These are phyloP conservation scores for Elsinoe perseae DNA, from an alignment of 2,329 filamentous ascomycete species.

Conservation along the genomic window DNA sequence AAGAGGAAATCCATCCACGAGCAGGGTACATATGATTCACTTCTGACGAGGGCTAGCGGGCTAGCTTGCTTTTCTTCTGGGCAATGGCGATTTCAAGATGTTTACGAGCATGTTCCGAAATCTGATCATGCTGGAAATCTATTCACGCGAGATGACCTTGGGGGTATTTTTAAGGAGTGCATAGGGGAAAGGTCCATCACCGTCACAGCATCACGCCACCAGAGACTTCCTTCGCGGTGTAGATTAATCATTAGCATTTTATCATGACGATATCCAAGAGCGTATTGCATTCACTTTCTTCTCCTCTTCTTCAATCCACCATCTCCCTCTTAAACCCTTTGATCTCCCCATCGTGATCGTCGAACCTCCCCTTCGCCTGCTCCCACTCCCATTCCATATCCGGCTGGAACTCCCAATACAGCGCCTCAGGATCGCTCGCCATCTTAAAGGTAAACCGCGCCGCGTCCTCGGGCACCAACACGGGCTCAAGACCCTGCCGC, in stretches of 20 bases:
- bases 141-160: slow-evolving; percentile 5
- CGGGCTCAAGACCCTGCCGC: slow-evolving; percentile 45
- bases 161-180: background rate
- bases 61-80: slow-evolving; percentile 3
- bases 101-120: background rate
- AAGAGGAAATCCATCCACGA: slow-evolving; percentile 14
- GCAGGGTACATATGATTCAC: slow-evolving; percentile 9
- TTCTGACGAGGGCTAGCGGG: slow-evolving; percentile 10
- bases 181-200: slow-evolving; percentile 1
- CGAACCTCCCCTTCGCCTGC: slow-evolving; percentile 20
- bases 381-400: slow-evolving; percentile 42
- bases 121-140: slow-evolving; percentile 7
- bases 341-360: slow-evolving; percentile 15
- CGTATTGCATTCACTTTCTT: background rate
- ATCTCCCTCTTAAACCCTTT: background rate
- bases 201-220: background rate
- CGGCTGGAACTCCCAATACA: slow-evolving; percentile 48
- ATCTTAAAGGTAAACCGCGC: slow-evolving; percentile 48
- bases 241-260: slow-evolving; percentile 11
- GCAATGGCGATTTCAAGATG: background rate
- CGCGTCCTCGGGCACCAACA: slow-evolving; percentile 49
- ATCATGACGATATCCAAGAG: slow-evolving; percentile 12
- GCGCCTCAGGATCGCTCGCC: slow-evolving; percentile 40
- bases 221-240: background rate
- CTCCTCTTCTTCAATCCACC: background rate